phyloP scores from a whole-genome alignment of 139 green algal species.

The Coelastrella sp. region DNA sequence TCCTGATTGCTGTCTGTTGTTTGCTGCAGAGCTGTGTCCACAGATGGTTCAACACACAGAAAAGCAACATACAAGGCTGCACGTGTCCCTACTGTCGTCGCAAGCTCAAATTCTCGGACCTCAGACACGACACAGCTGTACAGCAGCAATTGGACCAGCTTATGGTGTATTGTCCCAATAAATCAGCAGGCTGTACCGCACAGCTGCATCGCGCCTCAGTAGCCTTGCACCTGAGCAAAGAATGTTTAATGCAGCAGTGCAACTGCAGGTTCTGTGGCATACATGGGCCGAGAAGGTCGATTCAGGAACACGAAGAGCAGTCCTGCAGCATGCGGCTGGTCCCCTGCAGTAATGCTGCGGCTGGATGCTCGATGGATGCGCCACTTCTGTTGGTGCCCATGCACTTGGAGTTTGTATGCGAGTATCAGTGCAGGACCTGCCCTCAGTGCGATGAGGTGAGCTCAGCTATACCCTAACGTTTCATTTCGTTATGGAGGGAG shows the following conservation, averaged over 20 bases:
- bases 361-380: conserved; percentile 18
- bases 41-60: conserved; percentile 25
- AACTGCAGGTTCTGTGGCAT: conserved; percentile 24
- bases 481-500: too few species aligned
- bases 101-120: conserved; percentile 22
- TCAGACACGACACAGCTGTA: conserved; percentile 13
- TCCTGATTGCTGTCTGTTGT: too few species aligned
- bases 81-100: conserved; percentile 46
- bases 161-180: conserved; percentile 30
- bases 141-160: conserved; percentile 32
- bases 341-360: conserved; percentile 24
- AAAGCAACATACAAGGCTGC: conserved; percentile 29
- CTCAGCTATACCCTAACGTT: too few species aligned
- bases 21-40: conserved; percentile 24
- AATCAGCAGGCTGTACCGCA: conserved; percentile 1
- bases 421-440: background rate
- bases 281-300: background rate
- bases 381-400: background rate
- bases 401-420: conserved; percentile 7
- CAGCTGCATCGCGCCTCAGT: background rate
- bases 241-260: background rate
- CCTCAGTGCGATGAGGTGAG: background rate
- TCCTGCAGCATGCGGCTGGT: conserved; percentile 21
- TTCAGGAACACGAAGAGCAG: background rate
- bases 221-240: background rate